These are phyloP conservation scores for Allodekkera sacchari DNA, from an alignment of 805 yeast species.

Conservation along the genomic window DNA sequence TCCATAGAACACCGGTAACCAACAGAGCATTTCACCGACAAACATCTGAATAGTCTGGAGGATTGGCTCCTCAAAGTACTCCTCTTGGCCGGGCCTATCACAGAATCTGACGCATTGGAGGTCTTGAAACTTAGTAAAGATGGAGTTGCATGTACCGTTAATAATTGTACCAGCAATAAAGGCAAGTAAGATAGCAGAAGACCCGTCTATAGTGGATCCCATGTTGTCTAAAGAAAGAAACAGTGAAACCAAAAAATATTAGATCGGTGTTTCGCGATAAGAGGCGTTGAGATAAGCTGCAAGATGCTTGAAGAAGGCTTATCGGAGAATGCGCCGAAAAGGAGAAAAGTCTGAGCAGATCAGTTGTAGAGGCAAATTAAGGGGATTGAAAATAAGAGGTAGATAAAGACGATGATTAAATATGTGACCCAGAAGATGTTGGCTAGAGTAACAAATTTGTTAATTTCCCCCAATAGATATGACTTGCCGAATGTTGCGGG, in stretches of 20 bases:
- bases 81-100: constrained; percentile 35
- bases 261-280: not conserved
- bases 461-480: too few relatives aligned
- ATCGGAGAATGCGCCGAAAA: too few relatives aligned
- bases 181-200: constrained; percentile 15
- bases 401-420: too few relatives aligned
- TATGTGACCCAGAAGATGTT: too few relatives aligned
- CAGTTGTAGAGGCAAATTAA: too few relatives aligned
- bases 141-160: constrained; percentile 66
- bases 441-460: too few relatives aligned
- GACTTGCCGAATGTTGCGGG: too few relatives aligned
- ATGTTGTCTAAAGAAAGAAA: too few relatives aligned
- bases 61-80: constrained; percentile 66
- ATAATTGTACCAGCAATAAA: constrained; percentile 46
- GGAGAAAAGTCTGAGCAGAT: too few relatives aligned
- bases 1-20: constrained; percentile 24
- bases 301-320: too few relatives aligned
- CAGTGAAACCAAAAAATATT: not conserved
- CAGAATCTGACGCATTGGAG: constrained; percentile 61
- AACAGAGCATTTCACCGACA: constrained; percentile 50
- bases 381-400: too few relatives aligned
- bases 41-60: constrained; percentile 78
- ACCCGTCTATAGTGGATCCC: not conserved
- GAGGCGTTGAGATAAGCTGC: too few relatives aligned
- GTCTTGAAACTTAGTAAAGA: constrained; percentile 70